Evolutionary conservation across 1,139 yeast genomes (phyloP).

Genomic region (Geotrichum phurueaensis): DNA sequence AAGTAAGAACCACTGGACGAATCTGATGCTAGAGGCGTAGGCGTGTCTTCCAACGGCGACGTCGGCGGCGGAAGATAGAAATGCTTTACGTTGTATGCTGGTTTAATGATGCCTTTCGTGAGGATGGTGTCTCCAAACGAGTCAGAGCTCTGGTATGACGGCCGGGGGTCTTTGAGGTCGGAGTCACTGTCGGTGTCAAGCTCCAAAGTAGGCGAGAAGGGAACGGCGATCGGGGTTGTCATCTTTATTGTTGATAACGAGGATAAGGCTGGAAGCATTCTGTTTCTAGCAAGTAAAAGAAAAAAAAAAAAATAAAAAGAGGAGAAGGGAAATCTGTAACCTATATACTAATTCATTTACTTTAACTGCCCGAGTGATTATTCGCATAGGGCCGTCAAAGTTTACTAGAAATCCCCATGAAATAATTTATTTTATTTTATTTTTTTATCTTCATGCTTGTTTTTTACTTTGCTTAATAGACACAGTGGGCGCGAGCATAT

Average conservation of each 20-base stretch:
- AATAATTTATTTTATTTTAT: too few species aligned
- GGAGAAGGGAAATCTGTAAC: background rate
- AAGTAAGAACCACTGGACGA: background rate
- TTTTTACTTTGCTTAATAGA: background rate
- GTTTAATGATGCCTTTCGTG: background rate
- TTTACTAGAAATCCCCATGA: background rate
- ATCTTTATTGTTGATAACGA: background rate
- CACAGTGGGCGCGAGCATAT: background rate
- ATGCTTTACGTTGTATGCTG: background rate
- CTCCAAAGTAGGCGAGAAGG: background rate
- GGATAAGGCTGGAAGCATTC: background rate
- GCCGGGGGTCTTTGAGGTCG: background rate
- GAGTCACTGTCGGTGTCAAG: background rate
- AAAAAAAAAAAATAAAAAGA: background rate
- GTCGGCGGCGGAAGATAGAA: background rate
- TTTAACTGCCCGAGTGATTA: background rate
- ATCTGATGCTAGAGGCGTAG: background rate
- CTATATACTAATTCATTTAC: background rate
- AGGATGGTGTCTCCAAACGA: background rate
- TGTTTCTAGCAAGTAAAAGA: background rate
- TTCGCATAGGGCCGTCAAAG: background rate
- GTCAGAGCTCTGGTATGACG: background rate
- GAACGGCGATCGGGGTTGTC: background rate
- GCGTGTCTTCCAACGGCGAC: background rate
- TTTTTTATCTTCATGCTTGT: too few species aligned